These are phyloP conservation scores for Solanum ahanhuiri DNA, from an alignment of 257 asterid species.

Conservation along the genomic window DNA sequence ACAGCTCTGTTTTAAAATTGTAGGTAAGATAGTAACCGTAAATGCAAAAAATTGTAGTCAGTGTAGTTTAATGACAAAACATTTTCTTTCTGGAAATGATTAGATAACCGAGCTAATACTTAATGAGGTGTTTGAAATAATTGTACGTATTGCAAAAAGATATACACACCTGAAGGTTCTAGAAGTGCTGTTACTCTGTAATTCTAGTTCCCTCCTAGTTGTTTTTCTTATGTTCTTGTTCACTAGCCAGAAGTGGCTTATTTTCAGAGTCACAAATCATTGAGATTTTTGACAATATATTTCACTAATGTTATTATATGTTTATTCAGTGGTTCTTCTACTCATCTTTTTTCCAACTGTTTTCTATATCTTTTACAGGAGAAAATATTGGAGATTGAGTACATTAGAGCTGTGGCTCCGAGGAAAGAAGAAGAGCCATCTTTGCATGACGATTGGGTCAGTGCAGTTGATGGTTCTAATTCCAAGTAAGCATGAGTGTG, in stretches of 20 bases:
- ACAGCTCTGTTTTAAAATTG: background rate
- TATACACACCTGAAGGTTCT: background rate
- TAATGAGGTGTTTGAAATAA: background rate
- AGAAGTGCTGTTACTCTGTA: background rate
- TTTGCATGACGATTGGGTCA: constrained; percentile 92
- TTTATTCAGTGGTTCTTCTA: background rate
- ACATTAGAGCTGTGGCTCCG: constrained; percentile 77
- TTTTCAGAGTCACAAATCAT: background rate
- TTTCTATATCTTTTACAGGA: constrained; percentile 40
- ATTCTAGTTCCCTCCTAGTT: background rate
- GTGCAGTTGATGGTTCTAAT: constrained; percentile 87
- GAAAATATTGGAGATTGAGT: constrained; percentile 82
- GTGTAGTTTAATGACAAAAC: background rate
- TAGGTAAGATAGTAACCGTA: background rate
- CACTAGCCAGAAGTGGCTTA: background rate
- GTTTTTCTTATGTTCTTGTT: background rate
- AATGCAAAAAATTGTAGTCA: background rate
- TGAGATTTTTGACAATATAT: background rate
- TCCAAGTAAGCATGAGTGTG: constrained; percentile 37
- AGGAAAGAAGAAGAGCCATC: constrained; percentile 77
- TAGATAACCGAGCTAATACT: background rate
- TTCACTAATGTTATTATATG: background rate
- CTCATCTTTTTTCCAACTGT: background rate
- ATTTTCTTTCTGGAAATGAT: background rate
- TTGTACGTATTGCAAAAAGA: background rate